phyloP scores from a whole-genome alignment of 139 green algal species.

The Zygnema cylindricum region DNA sequence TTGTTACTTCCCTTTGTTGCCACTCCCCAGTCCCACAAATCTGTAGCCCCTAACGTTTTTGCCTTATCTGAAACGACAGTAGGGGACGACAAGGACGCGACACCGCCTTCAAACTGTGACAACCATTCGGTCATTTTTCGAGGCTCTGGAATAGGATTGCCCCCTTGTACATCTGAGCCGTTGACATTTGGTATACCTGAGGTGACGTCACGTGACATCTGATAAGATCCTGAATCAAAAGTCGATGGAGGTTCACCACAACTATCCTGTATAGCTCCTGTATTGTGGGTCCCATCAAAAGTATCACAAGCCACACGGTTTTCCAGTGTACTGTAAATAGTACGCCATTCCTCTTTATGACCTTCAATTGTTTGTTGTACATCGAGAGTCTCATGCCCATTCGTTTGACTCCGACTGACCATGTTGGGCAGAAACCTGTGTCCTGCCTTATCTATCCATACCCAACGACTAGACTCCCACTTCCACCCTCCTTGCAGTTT shows the following conservation, averaged over 20 bases:
- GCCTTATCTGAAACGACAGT: neutral
- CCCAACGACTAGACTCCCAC: neutral
- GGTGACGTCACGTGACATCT: neutral
- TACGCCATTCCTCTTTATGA: neutral
- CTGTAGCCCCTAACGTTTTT: neutral
- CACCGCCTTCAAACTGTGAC: neutral
- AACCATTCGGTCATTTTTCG: neutral
- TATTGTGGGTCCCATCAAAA: neutral
- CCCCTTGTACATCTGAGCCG: neutral
- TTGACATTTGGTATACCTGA: neutral
- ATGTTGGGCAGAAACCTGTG: neutral
- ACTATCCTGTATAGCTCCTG: neutral
- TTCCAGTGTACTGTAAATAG: neutral
- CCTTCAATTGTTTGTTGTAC: no score
- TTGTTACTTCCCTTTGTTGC: neutral
- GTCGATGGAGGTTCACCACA: neutral
- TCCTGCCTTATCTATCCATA: neutral
- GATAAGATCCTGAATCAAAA: neutral
- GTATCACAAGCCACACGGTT: neutral
- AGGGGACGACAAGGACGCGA: no score
- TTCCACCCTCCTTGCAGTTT: neutral
- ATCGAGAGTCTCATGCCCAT: neutral
- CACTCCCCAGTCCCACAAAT: conserved; percentile 18
- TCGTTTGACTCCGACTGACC: neutral
- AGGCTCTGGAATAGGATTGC: neutral